Percentiles rank a stretch among this genome's conserved stretches.
Conservation (phyloP, 192 early-diverging fungal genomes). For the Spizellomyces punctatus region DNA sequence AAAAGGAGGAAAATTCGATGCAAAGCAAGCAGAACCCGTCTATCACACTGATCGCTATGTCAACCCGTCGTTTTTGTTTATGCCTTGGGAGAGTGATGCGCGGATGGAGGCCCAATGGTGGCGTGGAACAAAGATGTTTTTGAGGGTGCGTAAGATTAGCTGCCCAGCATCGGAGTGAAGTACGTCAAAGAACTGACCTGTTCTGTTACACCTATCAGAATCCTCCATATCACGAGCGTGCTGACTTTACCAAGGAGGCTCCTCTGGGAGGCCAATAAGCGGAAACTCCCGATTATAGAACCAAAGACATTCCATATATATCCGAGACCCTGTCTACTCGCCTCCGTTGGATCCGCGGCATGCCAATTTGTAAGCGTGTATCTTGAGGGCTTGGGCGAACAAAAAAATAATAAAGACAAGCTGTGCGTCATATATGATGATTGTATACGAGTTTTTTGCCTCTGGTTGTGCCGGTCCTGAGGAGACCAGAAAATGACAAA, state of each 20-base stretch:
- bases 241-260: slow-evolving; percentile 40
- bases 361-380: no score
- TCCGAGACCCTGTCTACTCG: no score
- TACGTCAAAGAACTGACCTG: background rate
- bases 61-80: slow-evolving; percentile 64
- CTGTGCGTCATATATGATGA: no score
- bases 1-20: slow-evolving; percentile 55
- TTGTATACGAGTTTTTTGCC: no score
- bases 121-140: slow-evolving; percentile 55
- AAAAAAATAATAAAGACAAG: no score
- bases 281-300: no score
- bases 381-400: no score
- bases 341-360: no score
- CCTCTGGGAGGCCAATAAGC: no score
- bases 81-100: slow-evolving; percentile 52
- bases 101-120: slow-evolving; percentile 54
- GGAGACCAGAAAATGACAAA: no score
- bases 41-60: slow-evolving; percentile 89
- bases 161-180: background rate
- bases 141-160: slow-evolving; percentile 29
- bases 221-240: slow-evolving; percentile 41
- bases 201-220: slow-evolving; percentile 21
- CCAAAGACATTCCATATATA: no score
- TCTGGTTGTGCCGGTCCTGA: no score
- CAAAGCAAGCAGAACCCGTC: slow-evolving; percentile 78